Evolutionary conservation across 2,329 filamentous ascomycete genomes (phyloP).

Genomic region (Fusarium chuoi): DNA sequence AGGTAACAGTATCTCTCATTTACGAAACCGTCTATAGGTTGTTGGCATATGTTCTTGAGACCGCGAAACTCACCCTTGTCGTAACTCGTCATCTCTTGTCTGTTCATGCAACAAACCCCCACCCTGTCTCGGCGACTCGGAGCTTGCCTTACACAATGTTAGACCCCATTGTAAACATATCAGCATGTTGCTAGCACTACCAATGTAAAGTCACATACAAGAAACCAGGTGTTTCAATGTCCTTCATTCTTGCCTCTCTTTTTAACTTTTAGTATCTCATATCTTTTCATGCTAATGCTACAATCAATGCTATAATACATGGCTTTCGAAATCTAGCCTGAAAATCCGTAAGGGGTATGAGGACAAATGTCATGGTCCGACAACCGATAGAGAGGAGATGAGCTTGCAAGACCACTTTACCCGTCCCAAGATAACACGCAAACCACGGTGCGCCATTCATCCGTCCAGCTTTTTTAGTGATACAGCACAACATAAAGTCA

Average conservation of each 20-base stretch:
- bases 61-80: not conserved
- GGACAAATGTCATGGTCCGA: constrained; percentile 41
- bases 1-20: not conserved
- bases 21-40: not conserved
- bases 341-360: constrained; percentile 45
- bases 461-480: constrained; percentile 44
- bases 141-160: constrained; percentile 8
- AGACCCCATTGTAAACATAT: not conserved
- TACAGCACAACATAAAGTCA: constrained; percentile 43
- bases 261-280: constrained; percentile 29
- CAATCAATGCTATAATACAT: constrained; percentile 50
- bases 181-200: not conserved
- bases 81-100: constrained; percentile 12
- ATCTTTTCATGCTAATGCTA: constrained; percentile 46
- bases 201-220: not conserved
- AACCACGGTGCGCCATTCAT: constrained; percentile 59
- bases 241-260: constrained; percentile 26
- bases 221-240: not conserved
- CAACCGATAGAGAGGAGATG: constrained; percentile 50
- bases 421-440: constrained; percentile 57
- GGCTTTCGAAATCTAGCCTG: constrained; percentile 43
- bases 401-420: constrained; percentile 48
- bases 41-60: not conserved
- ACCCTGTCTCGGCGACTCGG: constrained; percentile 2
- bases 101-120: constrained; percentile 24